These are phyloP conservation scores for Herpetomonas tarakana DNA, from an alignment of 208 protist species.

Conservation along the genomic window DNA sequence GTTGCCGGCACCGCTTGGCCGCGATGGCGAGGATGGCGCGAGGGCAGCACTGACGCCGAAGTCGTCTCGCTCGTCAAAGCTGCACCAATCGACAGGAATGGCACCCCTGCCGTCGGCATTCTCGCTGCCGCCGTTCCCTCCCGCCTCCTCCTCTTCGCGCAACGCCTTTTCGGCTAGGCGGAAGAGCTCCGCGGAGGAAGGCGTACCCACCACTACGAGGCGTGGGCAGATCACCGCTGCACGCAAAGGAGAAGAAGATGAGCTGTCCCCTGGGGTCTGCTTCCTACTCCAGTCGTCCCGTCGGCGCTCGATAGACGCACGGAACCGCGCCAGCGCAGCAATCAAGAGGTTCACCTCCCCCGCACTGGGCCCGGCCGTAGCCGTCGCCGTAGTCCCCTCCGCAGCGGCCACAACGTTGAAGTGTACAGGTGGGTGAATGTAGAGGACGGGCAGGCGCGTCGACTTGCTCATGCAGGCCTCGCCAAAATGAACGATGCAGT, in stretches of 20 bases:
- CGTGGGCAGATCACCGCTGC: neutral
- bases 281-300: neutral
- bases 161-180: constrained; percentile 4
- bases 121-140: constrained; percentile 3
- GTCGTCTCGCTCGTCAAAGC: constrained; percentile 11
- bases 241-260: neutral
- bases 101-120: neutral
- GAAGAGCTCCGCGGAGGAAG: constrained; percentile 11
- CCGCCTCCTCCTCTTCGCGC: neutral
- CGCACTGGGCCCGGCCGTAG: no score
- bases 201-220: constrained; percentile 30
- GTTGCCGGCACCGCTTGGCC: neutral
- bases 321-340: neutral
- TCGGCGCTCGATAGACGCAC: neutral
- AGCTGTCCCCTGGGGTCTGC: neutral
- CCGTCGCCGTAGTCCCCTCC: neutral
- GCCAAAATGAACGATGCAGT: constrained; percentile 92
- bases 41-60: neutral
- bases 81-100: constrained; percentile 21
- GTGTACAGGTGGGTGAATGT: constrained; percentile 57
- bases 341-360: neutral
- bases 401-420: constrained; percentile 3
- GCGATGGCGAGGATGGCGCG: no score
- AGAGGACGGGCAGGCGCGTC: constrained; percentile 78
- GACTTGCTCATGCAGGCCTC: constrained; percentile 83